These are phyloP conservation scores for Trypanosoma boissoni DNA, from an alignment of 208 protist species.

Conservation along the genomic window DNA sequence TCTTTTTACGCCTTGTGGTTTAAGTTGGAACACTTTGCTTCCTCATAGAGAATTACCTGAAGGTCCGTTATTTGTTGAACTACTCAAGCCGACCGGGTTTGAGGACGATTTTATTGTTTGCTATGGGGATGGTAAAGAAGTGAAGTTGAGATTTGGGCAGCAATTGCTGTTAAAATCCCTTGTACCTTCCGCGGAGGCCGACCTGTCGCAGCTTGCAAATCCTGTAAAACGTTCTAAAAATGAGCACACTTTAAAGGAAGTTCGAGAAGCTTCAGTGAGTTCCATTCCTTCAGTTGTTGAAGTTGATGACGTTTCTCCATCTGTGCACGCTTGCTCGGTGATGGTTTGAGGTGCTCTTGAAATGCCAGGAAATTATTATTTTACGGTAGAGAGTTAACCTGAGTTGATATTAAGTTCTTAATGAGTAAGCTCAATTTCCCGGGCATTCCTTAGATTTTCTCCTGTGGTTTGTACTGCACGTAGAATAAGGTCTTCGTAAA, in stretches of 20 bases:
- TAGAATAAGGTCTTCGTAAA: too few relatives aligned
- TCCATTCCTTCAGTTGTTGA: constrained; percentile 2
- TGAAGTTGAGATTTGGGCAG: constrained; percentile 12
- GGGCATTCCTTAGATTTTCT: too few relatives aligned
- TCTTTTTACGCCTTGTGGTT: not conserved
- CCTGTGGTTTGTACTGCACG: too few relatives aligned
- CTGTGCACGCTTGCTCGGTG: not conserved
- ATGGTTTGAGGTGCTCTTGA: not conserved
- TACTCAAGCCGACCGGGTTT: constrained; percentile 18
- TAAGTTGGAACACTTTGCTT: constrained; percentile 8
- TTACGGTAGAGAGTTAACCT: too few relatives aligned
- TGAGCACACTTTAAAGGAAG: not conserved
- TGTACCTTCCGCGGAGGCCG: not conserved
- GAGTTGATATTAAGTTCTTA: too few relatives aligned
- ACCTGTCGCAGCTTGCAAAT: not conserved
- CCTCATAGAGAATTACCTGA: not conserved
- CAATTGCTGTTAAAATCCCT: constrained; percentile 13
- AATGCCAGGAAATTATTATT: too few relatives aligned
- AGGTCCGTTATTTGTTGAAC: not conserved
- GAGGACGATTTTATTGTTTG: constrained; percentile 12
- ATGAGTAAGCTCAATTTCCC: too few relatives aligned
- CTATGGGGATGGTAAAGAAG: not conserved
- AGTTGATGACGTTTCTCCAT: not conserved
- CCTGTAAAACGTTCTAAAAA: not conserved
- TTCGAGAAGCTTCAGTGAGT: not conserved